Evolutionary conservation across 768 basidiomycete genomes (phyloP), one percentile per base, ranked within the genome.

Genomic region (Daedalea quercina): DNA sequence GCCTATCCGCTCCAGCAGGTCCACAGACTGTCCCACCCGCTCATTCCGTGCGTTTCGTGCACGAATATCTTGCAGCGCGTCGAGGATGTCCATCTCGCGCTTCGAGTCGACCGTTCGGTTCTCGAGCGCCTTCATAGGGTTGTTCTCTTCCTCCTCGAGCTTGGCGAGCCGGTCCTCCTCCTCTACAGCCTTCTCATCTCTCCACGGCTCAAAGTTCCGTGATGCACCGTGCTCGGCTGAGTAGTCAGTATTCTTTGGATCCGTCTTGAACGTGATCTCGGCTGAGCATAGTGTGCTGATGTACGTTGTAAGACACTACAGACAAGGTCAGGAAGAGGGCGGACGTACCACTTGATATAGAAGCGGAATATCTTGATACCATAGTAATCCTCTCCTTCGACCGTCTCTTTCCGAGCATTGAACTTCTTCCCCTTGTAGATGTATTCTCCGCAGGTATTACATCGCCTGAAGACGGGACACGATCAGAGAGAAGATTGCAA

Each of bases 361-460:
- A 93, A 93, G 34, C 90, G 77, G 67, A 93, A 93, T 51, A 92
- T 94, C 72, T 96, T 97, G 76, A 99, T 98, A 7, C 95, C 94
- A 75, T 90, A 91, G 64, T 99, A 99, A 59, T 96, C 93, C 66
- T 98, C 95, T 0, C 90, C 93, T 0, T 93, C 87, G 9, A 96
- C 96, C 0, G 95, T 98, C 73, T 99, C 96, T 67, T 99, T 98
- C 46, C 95, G 80, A 4, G 96, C 96, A 61, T 99, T 98, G 76
- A 99, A 99, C 70, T 99, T 99, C 76, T 99, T 99, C 44, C 96
- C 96, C 68, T 99, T 97, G 72, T 97, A 95, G 51, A 99, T 89
- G 63, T 98, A 99, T 72, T 99, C 96, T 45, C 94, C 96, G 62
- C 96, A 99, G 2, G 91, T 91, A 62, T 93, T 94, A 63, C 87